Base-by-base conservation (phyloP, 495 filamentous ascomycete genomes). In the Hypoxylon subgilvum region DNA sequence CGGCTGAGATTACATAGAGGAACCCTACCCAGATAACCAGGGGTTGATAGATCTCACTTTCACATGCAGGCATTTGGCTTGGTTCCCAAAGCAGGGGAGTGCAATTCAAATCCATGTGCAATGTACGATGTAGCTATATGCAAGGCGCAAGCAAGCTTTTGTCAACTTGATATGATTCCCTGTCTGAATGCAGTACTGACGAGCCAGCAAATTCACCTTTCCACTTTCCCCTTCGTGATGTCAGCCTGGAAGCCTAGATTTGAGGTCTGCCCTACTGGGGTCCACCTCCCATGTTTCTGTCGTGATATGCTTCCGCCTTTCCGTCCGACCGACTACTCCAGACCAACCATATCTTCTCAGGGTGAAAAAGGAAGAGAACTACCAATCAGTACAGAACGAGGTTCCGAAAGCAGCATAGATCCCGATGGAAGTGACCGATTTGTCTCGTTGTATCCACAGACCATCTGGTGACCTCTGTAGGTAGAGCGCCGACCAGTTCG, bases 311-410 rank as follows among this genome's bases (percentile, higher is more conserved):
- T 40, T 31, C 51, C 53, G 54, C 61, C 52, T 45, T 61, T 51
- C 61, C 51, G 34, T 30, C 53, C 57, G 54, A 57, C 66, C 46
- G 58, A 58, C 57, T 57, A 65, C 58, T 58, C 61, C 58, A 52
- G 61, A 56, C 59, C 53, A 65, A 57, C 58, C 58, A 9, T 21
- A 49, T 55, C 53, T 57, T 60, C 53, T 57, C 57, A 55, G 61
- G 44, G 44, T 44, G 57, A 59, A 65, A 52, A 36, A 64, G 30
- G 65, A 65, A 63, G 57, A 61, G 57, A 66, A 70, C 46, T 50
- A 53, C 52, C 47, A 64, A 54, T 61, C 61, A 61, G 58, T 64
- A 67, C 67, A 70, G 65, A 59, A 61, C 48, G 53, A 68, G 58
- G 63, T 60, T 63, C 61, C 47, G 61, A 65, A 68, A 70, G 46